These are phyloP conservation scores for Xylaria arbuscula DNA, from an alignment of 2,329 filamentous ascomycete genomes.

Conservation along the genomic window DNA sequence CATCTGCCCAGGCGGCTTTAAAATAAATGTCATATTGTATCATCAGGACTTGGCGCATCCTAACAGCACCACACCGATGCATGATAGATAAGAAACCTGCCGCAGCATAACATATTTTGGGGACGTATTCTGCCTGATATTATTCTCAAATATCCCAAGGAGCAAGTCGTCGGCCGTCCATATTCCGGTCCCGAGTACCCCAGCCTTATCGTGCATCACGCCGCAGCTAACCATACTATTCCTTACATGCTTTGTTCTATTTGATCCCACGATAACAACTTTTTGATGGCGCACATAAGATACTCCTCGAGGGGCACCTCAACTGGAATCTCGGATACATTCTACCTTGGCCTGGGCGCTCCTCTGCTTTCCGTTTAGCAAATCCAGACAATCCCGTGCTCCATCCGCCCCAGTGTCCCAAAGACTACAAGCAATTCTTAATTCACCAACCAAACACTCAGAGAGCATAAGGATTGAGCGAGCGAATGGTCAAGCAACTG, in stretches of 20 bases:
- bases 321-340: slow-evolving; percentile 42
- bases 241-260: slow-evolving; percentile 42
- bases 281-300: slow-evolving; percentile 46
- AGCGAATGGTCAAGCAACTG: slow-evolving; percentile 75
- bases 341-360: slow-evolving; percentile 44
- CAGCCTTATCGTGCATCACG: slow-evolving; percentile 36
- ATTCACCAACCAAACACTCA: slow-evolving; percentile 38
- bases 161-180: slow-evolving; percentile 25
- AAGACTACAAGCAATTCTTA: slow-evolving; percentile 26
- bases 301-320: slow-evolving; percentile 38
- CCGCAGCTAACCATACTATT: slow-evolving; percentile 41
- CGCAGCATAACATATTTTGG: slow-evolving; percentile 5
- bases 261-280: slow-evolving; percentile 35
- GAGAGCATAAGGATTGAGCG: slow-evolving; percentile 71
- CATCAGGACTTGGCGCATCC: not conserved
- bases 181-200: slow-evolving; percentile 25
- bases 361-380: slow-evolving; percentile 36
- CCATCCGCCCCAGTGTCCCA: slow-evolving; percentile 23
- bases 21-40: not conserved
- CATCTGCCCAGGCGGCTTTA: not conserved
- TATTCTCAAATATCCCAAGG: slow-evolving; percentile 24
- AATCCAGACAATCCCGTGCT: slow-evolving; percentile 36
- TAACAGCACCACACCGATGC: slow-evolving; percentile 7
- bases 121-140: slow-evolving; percentile 27
- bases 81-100: slow-evolving; percentile 18